Percentiles rank a stretch among this genome's conserved stretches.
phyloP scores from a whole-genome alignment of 1,284 basidiomycete genomes.

The Sporisorium reilianum region DNA sequence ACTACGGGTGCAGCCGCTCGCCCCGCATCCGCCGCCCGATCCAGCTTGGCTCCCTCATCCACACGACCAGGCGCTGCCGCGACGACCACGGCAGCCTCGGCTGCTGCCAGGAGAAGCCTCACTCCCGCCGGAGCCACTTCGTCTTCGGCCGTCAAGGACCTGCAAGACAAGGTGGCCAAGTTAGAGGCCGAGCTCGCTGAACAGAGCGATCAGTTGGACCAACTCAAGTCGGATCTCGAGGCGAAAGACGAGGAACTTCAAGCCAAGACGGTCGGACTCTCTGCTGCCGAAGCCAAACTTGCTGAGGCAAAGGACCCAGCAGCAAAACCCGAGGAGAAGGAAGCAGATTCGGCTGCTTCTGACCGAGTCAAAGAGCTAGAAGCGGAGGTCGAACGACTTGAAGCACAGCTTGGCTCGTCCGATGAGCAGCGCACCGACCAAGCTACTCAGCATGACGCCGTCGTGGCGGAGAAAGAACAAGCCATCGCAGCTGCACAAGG shows the following conservation, averaged over 20 bases:
- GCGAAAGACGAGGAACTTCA: constrained; percentile 54
- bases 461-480: constrained; percentile 29
- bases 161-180: constrained; percentile 48
- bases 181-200: constrained; percentile 53
- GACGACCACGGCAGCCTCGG: constrained; percentile 13
- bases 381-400: constrained; percentile 34
- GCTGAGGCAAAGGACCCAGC: constrained; percentile 14
- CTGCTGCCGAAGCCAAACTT: constrained; percentile 50
- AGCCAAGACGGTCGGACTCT: constrained; percentile 49
- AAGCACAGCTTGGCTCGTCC: constrained; percentile 20
- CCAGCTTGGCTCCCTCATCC: constrained; percentile 25
- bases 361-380: constrained; percentile 36
- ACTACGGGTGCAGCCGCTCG: constrained; percentile 23
- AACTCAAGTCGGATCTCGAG: constrained; percentile 52
- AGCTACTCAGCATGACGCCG: constrained; percentile 16
- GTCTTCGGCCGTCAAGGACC: constrained; percentile 35
- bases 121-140: constrained; percentile 25
- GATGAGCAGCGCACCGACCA: constrained; percentile 22
- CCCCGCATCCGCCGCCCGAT: constrained; percentile 30
- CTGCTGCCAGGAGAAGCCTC: constrained; percentile 33
- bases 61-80: constrained; percentile 15
- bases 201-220: constrained; percentile 47
- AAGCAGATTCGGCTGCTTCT: neutral
- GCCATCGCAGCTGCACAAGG: constrained; percentile 27
- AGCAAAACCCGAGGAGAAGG: constrained; percentile 2